Evolutionary conservation across 1,139 yeast genomes (phyloP), one percentile per base, ranked within the genome.

Genomic region (Kodamaea anthophila): DNA sequence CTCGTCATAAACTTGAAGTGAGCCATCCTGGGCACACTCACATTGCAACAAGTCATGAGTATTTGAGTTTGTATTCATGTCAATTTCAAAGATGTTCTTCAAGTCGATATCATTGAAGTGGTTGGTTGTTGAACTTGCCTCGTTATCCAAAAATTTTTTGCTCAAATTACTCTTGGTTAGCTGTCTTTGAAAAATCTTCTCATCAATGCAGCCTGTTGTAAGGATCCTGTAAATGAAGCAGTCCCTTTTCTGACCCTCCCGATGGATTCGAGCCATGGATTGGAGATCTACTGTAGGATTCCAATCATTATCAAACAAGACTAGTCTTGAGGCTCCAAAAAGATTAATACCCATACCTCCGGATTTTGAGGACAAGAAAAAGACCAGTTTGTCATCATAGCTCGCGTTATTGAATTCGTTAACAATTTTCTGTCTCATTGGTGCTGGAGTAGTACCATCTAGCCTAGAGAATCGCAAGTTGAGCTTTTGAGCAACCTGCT

Each of bases 291-390:
- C 71, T 0, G 96, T 76, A 0, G 98, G 98, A 42, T 93, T 91
- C 95, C 95, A 85, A 47, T 87, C 96, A 38, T 88, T 83, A 47
- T 87, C 97, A 46, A 83, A 83, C 14, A 91, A 56, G 3, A 91
- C 69, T 20, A 91, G 58, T 18, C 97, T 62, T 0, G 95, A 86
- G 0, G 95, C 98, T 1, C 98, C 98, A 18, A 85, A 70, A 21
- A 91, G 60, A 47, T 91, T 93, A 23, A 91, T 64, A 0, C 99
- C 99, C 38, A 83, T 78, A 0, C 99, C 99, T 2, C 99, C 99
- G 4, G 95, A 79, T 49, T 87, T 86, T 0, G 96, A 82, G 3
- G 96, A 86, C 13, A 93, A 56, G 13, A 91, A 55, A 43, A 91
- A 87, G 0, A 81, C 81, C 44, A 83, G 77, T 6, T 65, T 60